Conservation (phyloP, 2,329 filamentous ascomycete genomes). For the Triangularia verruculosa region DNA sequence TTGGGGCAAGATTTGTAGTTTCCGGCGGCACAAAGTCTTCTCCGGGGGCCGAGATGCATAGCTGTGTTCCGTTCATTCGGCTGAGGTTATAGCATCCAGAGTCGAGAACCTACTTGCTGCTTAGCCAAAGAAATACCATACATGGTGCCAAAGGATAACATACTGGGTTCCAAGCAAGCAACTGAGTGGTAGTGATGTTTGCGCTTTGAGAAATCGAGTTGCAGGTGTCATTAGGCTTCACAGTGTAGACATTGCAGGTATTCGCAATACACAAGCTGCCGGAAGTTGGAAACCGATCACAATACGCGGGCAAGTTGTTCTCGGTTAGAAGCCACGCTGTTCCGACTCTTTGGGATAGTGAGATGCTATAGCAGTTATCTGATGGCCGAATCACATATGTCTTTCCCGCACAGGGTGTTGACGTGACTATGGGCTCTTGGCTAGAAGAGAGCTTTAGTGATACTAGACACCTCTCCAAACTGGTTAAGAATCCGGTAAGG, state of each 20-base stretch:
- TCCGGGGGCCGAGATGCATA: slow-evolving; percentile 9
- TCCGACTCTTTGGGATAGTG: not conserved
- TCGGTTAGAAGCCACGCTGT: not conserved
- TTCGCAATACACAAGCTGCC: not conserved
- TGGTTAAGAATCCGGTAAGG: no score
- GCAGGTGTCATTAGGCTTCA: not conserved
- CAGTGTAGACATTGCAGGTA: not conserved
- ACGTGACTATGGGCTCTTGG: not conserved
- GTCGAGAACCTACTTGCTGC: not conserved
- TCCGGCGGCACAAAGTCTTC: not conserved
- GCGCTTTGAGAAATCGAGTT: not conserved
- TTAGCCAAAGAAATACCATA: no score
- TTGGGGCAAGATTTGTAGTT: not conserved
- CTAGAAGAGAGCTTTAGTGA: no score
- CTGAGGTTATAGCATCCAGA: slow-evolving; percentile 10
- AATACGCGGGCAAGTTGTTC: not conserved
- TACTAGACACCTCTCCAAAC: no score
- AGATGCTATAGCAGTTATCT: not conserved
- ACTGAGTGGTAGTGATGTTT: not conserved
- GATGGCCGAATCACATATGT: not conserved
- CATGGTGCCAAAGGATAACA: no score
- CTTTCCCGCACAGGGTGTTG: not conserved
- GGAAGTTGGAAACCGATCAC: not conserved
- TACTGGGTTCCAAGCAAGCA: not conserved
- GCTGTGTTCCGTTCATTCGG: not conserved